Evolutionary conservation across 2,329 filamentous ascomycete genomes (phyloP), one percentile per base, ranked within the genome.

Genomic region (Colletotrichum incanum): DNA sequence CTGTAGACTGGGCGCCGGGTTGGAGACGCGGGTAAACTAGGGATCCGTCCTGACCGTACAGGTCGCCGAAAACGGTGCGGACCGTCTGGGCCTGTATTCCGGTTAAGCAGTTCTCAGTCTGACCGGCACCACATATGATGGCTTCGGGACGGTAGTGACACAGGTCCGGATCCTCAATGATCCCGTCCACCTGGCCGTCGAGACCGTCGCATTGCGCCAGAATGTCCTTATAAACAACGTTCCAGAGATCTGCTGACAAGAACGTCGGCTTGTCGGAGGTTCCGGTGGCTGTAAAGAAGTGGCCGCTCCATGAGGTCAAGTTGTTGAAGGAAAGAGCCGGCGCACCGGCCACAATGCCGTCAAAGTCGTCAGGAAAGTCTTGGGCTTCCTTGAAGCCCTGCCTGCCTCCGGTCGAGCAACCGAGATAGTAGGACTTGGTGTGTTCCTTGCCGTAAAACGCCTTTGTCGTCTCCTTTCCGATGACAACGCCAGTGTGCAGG

Each of bases 371-470:
- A 0, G 86, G 86, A 73, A 83, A 87, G 39, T 81, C 75, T 73
- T 88, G 83, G 6, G 84, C 81, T 50, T 84, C 81, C 67, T 85
- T 85, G 20, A 87, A 77, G 20, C 86, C 87, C 77, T 89, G 86
- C 4, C 86, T 79, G 4, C 87, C 87, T 23, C 87, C 87, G 0
- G 85, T 87, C 1, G 85, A 87, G 76, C 87, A 89, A 37, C 86
- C 87, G 18, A 82, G 79, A 73, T 84, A 87, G 76, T 87, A 87
- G 9, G 81, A 84, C 75, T 84, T 85, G 3, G 79, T 56, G 61
- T 65, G 71, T 39, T 67, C 62, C 60, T 62, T 59, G 31, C 61
- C 63, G 45, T 91, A 91, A 77, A 88, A 90, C 0, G 79, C 77
- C n/a, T 84, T 76, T 2, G 83, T 82, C 26, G 90, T 78, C 20